Percentiles rank a stretch among this genome's conserved stretches.
phyloP scores from a whole-genome alignment of 2,329 filamentous ascomycete species.

The Beauveria medogensis region DNA sequence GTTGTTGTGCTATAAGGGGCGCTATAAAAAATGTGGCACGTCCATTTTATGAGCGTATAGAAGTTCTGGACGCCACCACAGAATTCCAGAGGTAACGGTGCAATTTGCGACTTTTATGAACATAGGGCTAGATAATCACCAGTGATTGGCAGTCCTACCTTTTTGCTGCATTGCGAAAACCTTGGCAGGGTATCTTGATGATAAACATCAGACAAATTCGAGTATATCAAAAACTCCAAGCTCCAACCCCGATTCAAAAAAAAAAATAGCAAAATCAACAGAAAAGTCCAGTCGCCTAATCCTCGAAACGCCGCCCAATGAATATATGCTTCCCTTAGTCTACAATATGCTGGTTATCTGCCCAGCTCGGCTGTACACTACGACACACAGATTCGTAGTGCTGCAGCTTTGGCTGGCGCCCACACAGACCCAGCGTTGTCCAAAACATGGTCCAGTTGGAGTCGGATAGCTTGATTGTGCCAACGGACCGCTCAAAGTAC shows the following conservation, averaged over 20 bases:
- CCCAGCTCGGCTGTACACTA: slow-evolving; percentile 54
- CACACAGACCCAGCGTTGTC: slow-evolving; percentile 65
- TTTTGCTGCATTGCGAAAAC: too few relatives aligned
- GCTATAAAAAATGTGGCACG: too few relatives aligned
- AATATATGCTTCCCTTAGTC: slow-evolving; percentile 34
- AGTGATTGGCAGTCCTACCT: too few relatives aligned
- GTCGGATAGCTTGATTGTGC: slow-evolving; percentile 72
- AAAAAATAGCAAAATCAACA: neutral
- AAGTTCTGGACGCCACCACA: neutral
- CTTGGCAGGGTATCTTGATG: neutral
- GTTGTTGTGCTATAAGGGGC: too few relatives aligned
- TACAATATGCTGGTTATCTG: slow-evolving; percentile 46
- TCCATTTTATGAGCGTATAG: too few relatives aligned
- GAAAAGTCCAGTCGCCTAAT: neutral
- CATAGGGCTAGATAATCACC: too few relatives aligned
- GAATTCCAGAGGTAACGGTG: neutral
- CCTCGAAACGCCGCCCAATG: slow-evolving; percentile 8
- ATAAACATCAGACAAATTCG: neutral
- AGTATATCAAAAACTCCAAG: neutral
- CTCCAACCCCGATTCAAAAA: neutral
- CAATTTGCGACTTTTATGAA: too few relatives aligned
- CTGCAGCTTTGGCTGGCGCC: slow-evolving; percentile 45
- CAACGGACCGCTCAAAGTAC: slow-evolving; percentile 89
- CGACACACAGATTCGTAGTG: slow-evolving; percentile 74
- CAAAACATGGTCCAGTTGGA: slow-evolving; percentile 98